Evolutionary conservation across 75 land plant genomes (phyloP), one percentile per base, ranked within the genome.

Genomic region (Pinus taeda): DNA sequence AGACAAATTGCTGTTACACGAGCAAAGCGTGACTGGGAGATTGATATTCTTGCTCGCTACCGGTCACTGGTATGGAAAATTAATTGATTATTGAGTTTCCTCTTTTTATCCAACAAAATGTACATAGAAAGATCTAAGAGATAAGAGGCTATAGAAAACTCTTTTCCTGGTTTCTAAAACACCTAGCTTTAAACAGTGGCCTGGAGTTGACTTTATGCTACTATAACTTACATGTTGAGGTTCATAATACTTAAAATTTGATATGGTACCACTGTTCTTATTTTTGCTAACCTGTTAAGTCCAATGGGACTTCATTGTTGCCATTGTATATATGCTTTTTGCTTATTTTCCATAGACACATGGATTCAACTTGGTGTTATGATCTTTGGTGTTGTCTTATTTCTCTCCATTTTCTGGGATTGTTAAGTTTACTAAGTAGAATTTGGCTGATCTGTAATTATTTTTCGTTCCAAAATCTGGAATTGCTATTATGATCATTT

Each of bases 1-100:
- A 81, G 62, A 21, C 82, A 78, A 58, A 18, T 79, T 18, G 82
- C 83, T 22, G 57, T 71, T 20, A 71, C 75, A 57, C 80, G 81
- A 37, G 33, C 81, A 29, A 76, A 55, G 60, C 60, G 72, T 30
- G 83, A 81, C 45, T 81, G 83, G 83, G 83, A 79, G 15, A 45
- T 75, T 21, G 83, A 81, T 57, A 56, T 81, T 53, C 49, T 81
- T 29, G 59, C 66, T 36, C 76, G 83, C 56, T 81, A 81, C 74
- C 30, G 29, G 33, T 20, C 81, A 26, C 72, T 81, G 61, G 83
- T 81, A 81, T 42, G 80, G 62, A 13, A 30, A 64, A 60, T 58
- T 13, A 64, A 77, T 77, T 56, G 26, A 12, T 17, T 57, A 12
- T 26, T 57, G 18, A 57, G n/a, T 77, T 26, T 15, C 22, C 29